These are phyloP conservation scores for Suhomyces ambrosiae DNA, from an alignment of 1,139 yeast species.

Conservation along the genomic window DNA sequence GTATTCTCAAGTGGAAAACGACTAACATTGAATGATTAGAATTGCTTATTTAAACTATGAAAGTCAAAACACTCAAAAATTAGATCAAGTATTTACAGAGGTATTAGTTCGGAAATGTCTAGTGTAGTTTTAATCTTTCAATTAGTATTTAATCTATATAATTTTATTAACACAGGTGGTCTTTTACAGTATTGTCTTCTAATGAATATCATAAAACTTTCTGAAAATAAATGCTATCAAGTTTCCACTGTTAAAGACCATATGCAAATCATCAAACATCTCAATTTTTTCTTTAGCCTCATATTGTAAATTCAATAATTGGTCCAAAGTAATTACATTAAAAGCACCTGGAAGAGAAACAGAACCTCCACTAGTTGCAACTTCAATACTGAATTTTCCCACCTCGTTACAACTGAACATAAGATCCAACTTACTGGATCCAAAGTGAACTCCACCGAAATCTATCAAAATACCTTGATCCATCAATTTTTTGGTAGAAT, in stretches of 20 bases:
- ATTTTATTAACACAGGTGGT: neutral
- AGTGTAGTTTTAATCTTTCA: too few relatives aligned
- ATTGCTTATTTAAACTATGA: too few relatives aligned
- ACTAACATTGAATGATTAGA: too few relatives aligned
- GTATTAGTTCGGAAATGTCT: too few relatives aligned
- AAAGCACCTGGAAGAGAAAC: constrained; percentile 55
- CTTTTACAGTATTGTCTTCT: too few relatives aligned
- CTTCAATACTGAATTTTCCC: constrained; percentile 74
- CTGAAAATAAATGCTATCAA: constrained; percentile 68
- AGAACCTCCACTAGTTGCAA: constrained; percentile 38
- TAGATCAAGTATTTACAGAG: neutral
- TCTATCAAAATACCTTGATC: constrained; percentile 72
- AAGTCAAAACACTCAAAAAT: too few relatives aligned
- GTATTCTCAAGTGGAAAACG: too few relatives aligned
- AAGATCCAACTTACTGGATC: constrained; percentile 63
- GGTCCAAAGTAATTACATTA: constrained; percentile 61
- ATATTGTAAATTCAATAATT: constrained; percentile 67
- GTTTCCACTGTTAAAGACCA: constrained; percentile 63
- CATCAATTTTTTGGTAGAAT: constrained; percentile 71
- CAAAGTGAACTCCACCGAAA: constrained; percentile 50
- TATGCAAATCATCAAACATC: constrained; percentile 62
- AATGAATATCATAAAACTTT: constrained; percentile 61
- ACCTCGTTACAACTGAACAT: constrained; percentile 76
- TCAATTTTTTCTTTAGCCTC: constrained; percentile 53
- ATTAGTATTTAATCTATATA: too few relatives aligned